These are phyloP conservation scores for Tardiomyces digboiensis DNA, from an alignment of 1,139 yeast species.

Conservation along the genomic window DNA sequence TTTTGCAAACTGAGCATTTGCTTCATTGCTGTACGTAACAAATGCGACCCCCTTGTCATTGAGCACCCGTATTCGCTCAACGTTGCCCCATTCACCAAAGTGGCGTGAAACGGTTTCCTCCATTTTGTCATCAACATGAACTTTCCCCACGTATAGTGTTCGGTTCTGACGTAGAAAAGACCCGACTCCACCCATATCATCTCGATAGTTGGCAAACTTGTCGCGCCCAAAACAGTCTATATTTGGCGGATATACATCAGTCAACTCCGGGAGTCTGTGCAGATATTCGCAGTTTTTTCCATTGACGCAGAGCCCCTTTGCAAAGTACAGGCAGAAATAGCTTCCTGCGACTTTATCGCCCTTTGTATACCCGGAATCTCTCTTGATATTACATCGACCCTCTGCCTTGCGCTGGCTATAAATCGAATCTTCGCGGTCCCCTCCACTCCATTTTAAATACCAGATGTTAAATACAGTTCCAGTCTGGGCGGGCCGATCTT, in stretches of 20 bases:
- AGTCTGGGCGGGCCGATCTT: conserved; percentile 66
- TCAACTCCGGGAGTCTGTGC: conserved; percentile 61
- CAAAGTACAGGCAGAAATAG: conserved; percentile 72
- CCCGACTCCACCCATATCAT: conserved; percentile 95
- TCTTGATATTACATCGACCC: conserved; percentile 45
- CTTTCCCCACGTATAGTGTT: conserved; percentile 72
- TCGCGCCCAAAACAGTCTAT: conserved; percentile 94
- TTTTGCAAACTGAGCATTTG: conserved; percentile 85
- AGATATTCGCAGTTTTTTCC: conserved; percentile 69
- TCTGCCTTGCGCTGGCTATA: conserved; percentile 36
- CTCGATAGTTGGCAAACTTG: conserved; percentile 70
- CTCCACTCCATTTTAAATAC: conserved; percentile 71
- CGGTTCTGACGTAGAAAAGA: conserved; percentile 61
- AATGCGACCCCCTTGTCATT: conserved; percentile 66
- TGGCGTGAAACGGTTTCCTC: conserved; percentile 38
- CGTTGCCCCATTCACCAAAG: conserved; percentile 69
- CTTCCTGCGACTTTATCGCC: conserved; percentile 43
- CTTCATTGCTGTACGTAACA: conserved; percentile 57
- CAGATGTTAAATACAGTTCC: conserved; percentile 79
- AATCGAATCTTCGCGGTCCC: conserved; percentile 26
- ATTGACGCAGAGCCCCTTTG: conserved; percentile 76
- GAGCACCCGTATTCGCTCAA: conserved; percentile 57
- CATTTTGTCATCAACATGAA: conserved; percentile 33
- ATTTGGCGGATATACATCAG: conserved; percentile 44
- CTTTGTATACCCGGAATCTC: conserved; percentile 68